A percentile compares a stretch with the other conserved stretches of the same genome.
phyloP scores from a whole-genome alignment of 1,139 yeast genomes.

The Geotrichum klebahnii region DNA sequence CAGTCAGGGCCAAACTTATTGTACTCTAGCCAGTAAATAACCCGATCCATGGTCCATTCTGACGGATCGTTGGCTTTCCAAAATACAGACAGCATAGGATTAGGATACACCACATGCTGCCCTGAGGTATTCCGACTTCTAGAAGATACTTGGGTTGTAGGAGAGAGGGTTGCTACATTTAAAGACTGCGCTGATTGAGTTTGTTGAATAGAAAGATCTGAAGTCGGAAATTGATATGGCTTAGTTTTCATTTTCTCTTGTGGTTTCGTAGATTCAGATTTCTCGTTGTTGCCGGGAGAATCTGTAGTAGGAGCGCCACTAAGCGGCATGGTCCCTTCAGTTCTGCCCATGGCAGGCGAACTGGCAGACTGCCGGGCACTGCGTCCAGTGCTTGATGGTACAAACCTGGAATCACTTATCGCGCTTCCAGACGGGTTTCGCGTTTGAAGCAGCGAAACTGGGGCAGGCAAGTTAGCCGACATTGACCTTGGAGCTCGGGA shows the following conservation, averaged over 20 bases:
- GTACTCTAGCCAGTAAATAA: conserved; percentile 60
- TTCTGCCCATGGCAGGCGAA: too few species aligned
- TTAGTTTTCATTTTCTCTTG: too few species aligned
- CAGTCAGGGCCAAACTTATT: conserved; percentile 70
- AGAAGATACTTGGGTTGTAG: conserved; percentile 3
- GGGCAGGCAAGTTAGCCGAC: conserved; percentile 13
- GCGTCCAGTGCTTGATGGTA: conserved; percentile 2
- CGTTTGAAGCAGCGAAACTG: conserved; percentile 12
- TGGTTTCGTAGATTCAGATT: too few species aligned
- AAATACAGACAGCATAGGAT: conserved; percentile 24
- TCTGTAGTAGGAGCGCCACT: too few species aligned
- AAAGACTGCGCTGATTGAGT: neutral
- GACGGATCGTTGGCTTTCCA: conserved; percentile 39
- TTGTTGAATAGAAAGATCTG: neutral
- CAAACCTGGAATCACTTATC: too few species aligned
- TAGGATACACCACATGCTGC: conserved; percentile 24
- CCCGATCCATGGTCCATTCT: conserved; percentile 69
- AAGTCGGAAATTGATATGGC: neutral
- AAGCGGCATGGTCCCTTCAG: neutral
- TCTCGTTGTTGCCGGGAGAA: too few species aligned
- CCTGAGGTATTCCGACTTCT: conserved; percentile 22
- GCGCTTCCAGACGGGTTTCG: neutral
- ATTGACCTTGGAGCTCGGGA: conserved; percentile 11
- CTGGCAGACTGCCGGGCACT: conserved; percentile 3
- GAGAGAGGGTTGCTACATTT: neutral